Base-by-base conservation (phyloP, 1,284 basidiomycete genomes). In the Ustilago loliicola region DNA sequence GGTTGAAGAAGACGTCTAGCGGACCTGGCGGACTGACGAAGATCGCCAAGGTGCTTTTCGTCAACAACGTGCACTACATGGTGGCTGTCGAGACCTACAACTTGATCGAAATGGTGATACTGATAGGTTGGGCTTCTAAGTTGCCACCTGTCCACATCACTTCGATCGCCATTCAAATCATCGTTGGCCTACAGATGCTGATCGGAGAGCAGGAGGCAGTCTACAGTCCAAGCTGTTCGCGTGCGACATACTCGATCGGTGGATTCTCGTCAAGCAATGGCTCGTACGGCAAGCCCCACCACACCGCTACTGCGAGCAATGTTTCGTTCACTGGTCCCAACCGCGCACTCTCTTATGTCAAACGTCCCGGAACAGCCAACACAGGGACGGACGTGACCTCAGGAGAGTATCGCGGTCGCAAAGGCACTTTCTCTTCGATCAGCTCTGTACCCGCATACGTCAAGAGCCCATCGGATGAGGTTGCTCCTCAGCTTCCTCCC, bases 61-160 rank as follows among this genome's bases (percentile, higher is more conserved):
- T 60, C 63, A 79, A 79, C 72, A 79, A 79, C 34, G 58, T 79
- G n/a, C 77, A 79, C 60, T 79, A 79, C 69, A 71, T 75, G 61
- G 48, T 63, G 0, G 65, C 66, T 2, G 66, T 72, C 10, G 72
- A 75, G 21, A 64, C 67, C 9, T 63, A 60, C 63, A 75, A 79
- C 61, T 2, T 72, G 19, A 45, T 76, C 45, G 66, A 75, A 32
- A 36, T 76, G 27, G 21, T 70, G 38, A 60, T 75, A 60, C 51
- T 75, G 1, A 11, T 79, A 7, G 77, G 63, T 6, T 79, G 65
- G 72, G n/a, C 42, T 3, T 17, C 55, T 3, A 66, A 45, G 17
- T 7, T 79, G 21, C 77, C 77, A 0, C 56, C 61, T 1, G 36
- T 76, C 11, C 72, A 79, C 60, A 59, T 59, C 23, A 66, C 65